phyloP scores from a whole-genome alignment of 2,329 filamentous ascomycete species.

The Aspergillus alliaceus region DNA sequence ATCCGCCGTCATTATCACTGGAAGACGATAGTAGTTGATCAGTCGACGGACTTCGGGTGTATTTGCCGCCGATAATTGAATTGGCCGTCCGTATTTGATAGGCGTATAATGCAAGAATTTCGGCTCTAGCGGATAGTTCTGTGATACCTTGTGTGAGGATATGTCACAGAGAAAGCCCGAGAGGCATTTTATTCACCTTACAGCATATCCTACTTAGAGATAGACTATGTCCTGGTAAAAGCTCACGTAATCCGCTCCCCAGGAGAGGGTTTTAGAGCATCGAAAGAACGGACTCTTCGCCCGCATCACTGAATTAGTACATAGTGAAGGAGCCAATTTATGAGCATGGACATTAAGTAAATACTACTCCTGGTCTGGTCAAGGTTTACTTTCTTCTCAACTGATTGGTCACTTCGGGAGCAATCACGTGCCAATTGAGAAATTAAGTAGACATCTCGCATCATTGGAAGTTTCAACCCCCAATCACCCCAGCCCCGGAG shows the following conservation, averaged over 20 bases:
- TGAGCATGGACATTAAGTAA: no score
- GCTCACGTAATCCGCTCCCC: background rate
- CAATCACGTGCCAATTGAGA: constrained; percentile 25
- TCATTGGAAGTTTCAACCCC: background rate
- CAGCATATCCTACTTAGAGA: no score
- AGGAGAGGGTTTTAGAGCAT: background rate
- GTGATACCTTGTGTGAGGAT: background rate
- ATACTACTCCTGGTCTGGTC: no score
- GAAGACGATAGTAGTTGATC: background rate
- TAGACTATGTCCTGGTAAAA: no score
- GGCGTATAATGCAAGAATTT: background rate
- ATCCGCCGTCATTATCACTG: no score
- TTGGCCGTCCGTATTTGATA: background rate
- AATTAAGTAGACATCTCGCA: background rate
- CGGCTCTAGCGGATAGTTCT: background rate
- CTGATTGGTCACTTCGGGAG: constrained; percentile 30
- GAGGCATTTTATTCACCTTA: no score
- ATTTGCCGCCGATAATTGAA: background rate
- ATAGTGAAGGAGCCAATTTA: background rate
- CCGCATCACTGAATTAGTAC: no score
- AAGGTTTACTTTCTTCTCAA: no score
- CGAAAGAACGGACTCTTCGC: no score
- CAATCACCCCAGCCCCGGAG: background rate
- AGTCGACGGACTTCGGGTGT: background rate
- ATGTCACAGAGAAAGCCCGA: no score